phyloP scores from a whole-genome alignment of 2,329 filamentous ascomycete genomes.

The Parafenestella ontariensis region DNA sequence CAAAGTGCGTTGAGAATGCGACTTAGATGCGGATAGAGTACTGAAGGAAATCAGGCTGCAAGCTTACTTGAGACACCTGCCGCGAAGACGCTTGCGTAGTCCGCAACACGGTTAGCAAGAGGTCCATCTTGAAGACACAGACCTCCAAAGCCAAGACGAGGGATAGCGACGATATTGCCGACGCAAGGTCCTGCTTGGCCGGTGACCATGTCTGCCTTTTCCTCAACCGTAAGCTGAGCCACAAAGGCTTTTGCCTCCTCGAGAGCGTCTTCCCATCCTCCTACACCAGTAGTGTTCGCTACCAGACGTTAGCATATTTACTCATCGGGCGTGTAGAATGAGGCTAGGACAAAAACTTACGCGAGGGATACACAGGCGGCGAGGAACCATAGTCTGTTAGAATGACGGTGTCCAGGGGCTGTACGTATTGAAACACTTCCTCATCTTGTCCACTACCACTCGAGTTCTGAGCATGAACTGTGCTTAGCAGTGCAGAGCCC shows the following conservation, averaged over 20 bases:
- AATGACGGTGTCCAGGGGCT: conserved; percentile 41
- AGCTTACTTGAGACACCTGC: conserved; percentile 42
- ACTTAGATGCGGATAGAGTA: background rate
- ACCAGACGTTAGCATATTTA: conserved; percentile 51
- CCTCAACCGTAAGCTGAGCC: conserved; percentile 38
- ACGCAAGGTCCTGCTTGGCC: conserved; percentile 62
- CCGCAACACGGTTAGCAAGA: conserved; percentile 45
- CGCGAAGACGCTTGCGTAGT: conserved; percentile 49
- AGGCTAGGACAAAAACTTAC: conserved; percentile 20
- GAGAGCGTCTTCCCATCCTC: conserved; percentile 43
- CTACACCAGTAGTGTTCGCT: conserved; percentile 40
- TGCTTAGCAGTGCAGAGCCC: conserved; percentile 28
- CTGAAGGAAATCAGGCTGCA: conserved; percentile 15
- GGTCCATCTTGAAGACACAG: conserved; percentile 52
- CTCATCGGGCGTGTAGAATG: background rate
- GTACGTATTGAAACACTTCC: conserved; percentile 36
- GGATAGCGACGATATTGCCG: conserved; percentile 52
- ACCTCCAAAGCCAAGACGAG: conserved; percentile 48
- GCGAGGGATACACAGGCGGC: conserved; percentile 37
- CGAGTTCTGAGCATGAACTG: conserved; percentile 36
- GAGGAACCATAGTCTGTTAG: conserved; percentile 38
- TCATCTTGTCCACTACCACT: conserved; percentile 19
- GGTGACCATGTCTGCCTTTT: conserved; percentile 46
- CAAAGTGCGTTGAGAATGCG: background rate
- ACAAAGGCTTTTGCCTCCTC: conserved; percentile 42